These are phyloP conservation scores for Fragaria iinumae DNA, from an alignment of 306 rosid genomes.

Conservation along the genomic window DNA sequence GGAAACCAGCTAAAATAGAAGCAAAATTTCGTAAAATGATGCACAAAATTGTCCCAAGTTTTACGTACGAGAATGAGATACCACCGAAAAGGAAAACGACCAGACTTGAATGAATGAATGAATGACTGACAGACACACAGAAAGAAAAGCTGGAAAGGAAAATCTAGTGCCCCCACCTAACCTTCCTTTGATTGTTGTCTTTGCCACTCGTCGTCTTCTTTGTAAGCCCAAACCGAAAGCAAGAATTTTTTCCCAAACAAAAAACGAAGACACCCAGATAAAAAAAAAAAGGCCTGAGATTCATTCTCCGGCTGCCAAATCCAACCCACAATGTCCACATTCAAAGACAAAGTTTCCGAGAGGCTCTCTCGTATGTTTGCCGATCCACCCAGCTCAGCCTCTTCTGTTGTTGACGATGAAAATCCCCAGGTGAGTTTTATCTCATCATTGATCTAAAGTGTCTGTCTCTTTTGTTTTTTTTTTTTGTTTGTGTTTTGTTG, in stretches of 20 bases:
- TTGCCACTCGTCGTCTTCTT: conserved; percentile 4
- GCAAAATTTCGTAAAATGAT: neutral
- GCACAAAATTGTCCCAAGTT: neutral
- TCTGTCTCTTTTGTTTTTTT: neutral
- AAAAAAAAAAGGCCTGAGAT: neutral
- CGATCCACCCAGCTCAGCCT: conserved; percentile 37
- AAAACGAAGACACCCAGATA: neutral
- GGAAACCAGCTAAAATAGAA: neutral
- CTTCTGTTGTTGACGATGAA: conserved; percentile 20
- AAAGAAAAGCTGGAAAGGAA: neutral
- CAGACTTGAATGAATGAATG: neutral
- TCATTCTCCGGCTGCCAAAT: neutral
- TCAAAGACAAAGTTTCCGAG: conserved; percentile 64
- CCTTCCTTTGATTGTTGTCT: conserved; percentile 28
- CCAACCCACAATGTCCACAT: conserved; percentile 43
- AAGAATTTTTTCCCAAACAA: neutral
- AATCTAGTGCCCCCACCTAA: conserved; percentile 7
- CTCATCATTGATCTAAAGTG: neutral
- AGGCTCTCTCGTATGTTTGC: conserved; percentile 62
- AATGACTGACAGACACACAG: neutral
- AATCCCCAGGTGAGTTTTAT: conserved; percentile 40
- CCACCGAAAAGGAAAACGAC: neutral
- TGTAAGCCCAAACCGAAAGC: neutral
- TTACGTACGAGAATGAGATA: neutral
- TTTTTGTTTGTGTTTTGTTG: neutral